phyloP scores from a whole-genome alignment of 768 basidiomycete species.

The Punctularia strigosozonata region DNA sequence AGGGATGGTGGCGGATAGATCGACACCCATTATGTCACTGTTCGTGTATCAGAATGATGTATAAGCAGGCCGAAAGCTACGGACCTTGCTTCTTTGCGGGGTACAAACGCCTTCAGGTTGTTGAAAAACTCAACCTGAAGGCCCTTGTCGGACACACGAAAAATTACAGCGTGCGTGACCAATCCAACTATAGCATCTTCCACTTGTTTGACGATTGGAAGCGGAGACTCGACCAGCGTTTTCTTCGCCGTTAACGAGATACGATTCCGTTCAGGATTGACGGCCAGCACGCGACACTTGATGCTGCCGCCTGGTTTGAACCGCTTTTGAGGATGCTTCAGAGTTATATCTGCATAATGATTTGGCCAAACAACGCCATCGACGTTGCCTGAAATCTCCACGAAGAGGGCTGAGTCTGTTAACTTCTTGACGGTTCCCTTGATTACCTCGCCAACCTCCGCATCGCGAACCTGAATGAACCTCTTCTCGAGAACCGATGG shows the following conservation, averaged over 20 bases:
- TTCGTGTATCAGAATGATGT: slow-evolving; percentile 2
- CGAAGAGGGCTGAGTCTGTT: slow-evolving; percentile 70
- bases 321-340: slow-evolving; percentile 86
- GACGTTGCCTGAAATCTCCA: slow-evolving; percentile 76
- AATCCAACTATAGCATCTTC: slow-evolving; percentile 61
- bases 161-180: slow-evolving; percentile 73
- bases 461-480: slow-evolving; percentile 73
- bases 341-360: slow-evolving; percentile 89
- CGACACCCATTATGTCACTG: slow-evolving; percentile 57
- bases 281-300: slow-evolving; percentile 78
- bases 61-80: slow-evolving; percentile 8
- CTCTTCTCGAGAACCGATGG: slow-evolving; percentile 74
- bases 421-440: slow-evolving; percentile 85
- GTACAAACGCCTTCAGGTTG: slow-evolving; percentile 72
- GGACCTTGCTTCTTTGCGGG: slow-evolving; percentile 73
- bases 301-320: slow-evolving; percentile 77
- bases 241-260: slow-evolving; percentile 88
- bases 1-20: slow-evolving; percentile 51
- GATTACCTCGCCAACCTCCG: slow-evolving; percentile 76
- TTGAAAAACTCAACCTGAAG: slow-evolving; percentile 88
- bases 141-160: slow-evolving; percentile 70
- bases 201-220: slow-evolving; percentile 54
- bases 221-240: slow-evolving; percentile 68
- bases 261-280: slow-evolving; percentile 72
- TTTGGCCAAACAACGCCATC: slow-evolving; percentile 91